Percentiles rank a stretch among this genome's conserved stretches.
These are phyloP conservation scores for Mycena metata DNA, from an alignment of 768 basidiomycete genomes.

Conservation along the genomic window DNA sequence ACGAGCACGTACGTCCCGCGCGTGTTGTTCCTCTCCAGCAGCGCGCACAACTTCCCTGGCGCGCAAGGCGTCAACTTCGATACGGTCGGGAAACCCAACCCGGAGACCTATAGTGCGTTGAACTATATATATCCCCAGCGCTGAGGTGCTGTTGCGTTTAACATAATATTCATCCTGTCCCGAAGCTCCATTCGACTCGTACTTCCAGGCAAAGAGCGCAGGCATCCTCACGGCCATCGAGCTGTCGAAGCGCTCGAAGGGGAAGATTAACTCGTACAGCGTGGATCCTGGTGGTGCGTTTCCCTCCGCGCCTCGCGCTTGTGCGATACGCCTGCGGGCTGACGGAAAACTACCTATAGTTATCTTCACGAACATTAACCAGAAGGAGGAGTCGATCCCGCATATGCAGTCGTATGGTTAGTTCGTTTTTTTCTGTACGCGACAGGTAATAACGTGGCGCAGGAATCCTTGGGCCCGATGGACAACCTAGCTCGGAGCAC, in stretches of 20 bases:
- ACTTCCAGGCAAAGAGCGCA: slow-evolving; percentile 2
- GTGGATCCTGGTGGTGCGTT: not conserved
- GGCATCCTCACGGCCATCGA: not conserved
- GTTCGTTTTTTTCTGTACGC: not conserved
- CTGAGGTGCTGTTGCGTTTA: too few relatives aligned
- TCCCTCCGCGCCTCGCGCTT: not conserved
- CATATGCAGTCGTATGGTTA: not conserved
- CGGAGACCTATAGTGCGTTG: not conserved
- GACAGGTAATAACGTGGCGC: not conserved
- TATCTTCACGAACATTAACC: not conserved
- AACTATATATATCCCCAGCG: too few relatives aligned
- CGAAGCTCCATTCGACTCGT: not conserved
- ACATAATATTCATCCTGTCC: too few relatives aligned
- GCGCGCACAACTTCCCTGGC: not conserved
- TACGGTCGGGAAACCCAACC: slow-evolving; percentile 12
- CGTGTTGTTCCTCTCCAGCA: slow-evolving; percentile 17
- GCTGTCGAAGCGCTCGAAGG: slow-evolving; percentile 1
- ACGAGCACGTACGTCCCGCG: slow-evolving; percentile 17
- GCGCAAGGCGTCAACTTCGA: not conserved
- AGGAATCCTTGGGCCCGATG: slow-evolving; percentile 17
- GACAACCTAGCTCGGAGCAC: not conserved
- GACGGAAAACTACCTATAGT: not conserved
- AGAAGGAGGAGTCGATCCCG: not conserved
- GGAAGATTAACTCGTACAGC: not conserved
- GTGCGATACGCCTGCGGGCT: too few relatives aligned